These are phyloP conservation scores for Chondrus crispus DNA, from an alignment of 23 red algal species.

Conservation along the genomic window DNA sequence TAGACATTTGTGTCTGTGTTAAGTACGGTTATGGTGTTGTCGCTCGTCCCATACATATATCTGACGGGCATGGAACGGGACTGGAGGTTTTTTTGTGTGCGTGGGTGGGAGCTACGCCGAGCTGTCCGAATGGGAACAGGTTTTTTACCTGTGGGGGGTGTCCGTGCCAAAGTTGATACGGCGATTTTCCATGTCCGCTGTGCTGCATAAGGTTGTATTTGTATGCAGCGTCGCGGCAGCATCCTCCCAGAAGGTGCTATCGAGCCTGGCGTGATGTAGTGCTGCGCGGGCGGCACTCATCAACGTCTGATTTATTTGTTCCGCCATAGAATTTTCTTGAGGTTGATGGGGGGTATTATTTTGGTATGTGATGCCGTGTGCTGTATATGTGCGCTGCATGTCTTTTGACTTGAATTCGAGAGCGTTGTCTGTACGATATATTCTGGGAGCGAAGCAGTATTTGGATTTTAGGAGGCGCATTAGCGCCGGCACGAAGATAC, in stretches of 20 bases:
- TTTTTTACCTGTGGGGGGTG: not conserved
- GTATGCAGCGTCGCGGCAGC: not conserved
- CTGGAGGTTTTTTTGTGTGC: too few species aligned
- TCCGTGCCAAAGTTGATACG: conserved; percentile 4
- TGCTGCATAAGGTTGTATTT: not conserved
- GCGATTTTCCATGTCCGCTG: not conserved
- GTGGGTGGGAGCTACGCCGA: not conserved
- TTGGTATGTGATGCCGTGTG: not conserved
- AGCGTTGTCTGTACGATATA: not conserved
- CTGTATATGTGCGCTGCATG: not conserved
- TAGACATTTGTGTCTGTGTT: not conserved
- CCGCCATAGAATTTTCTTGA: not conserved
- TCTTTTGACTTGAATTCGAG: not conserved
- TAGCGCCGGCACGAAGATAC: not conserved
- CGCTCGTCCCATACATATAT: not conserved
- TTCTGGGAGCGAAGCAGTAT: not conserved
- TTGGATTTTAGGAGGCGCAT: not conserved
- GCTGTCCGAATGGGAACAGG: not conserved
- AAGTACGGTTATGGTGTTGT: not conserved
- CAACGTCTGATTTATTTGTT: not conserved
- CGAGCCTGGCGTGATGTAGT: not conserved
- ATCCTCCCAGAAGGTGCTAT: not conserved
- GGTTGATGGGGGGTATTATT: not conserved
- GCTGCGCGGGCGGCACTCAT: not conserved
- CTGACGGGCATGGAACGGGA: not conserved